Evolutionary conservation across 176 grass and related monocot genomes (phyloP), one percentile per base, ranked within the genome.

Genomic region (Carex littledalei): DNA sequence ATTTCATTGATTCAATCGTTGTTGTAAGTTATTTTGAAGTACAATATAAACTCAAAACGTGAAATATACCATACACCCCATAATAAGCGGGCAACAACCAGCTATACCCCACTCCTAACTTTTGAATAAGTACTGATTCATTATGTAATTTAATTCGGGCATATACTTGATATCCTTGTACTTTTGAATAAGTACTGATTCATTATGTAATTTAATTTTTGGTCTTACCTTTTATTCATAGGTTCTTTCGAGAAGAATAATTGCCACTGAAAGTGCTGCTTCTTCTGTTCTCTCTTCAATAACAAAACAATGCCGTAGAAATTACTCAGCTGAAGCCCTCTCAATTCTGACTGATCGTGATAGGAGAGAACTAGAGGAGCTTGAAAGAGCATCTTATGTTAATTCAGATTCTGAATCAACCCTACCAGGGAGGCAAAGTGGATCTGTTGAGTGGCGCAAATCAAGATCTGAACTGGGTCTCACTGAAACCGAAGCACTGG

Each of bases 341-440:
- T 63, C 78, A 71, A 61, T 86, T 62, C 63, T 94, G 83, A 84
- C 88, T 61, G 79, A 86, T 41, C 72, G 81, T 82, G 96, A 99
- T 52, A 86, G 78, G 87, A 92, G 89, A 88, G 93, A 99, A 85
- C 81, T 84, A n/a, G 85, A 99, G 78, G 93, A 99, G 85, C 90
- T 99, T 92, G 85, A 88, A 55, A 85, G 80, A 85, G 78, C 84
- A 84, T 58, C 78, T 78, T 90, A 95, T 94, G 81, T 87, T 88
- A 62, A 95, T 87, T 21, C 43, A 66, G 90, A 95, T 83, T 53
- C 78, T 22, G 82, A 39, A 67, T 34, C 92, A 84, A 88, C 88
- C 69, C 89, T 99, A 86, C 96, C 96, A 87, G 93, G 96, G 89
- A 94, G 96, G 88, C 84, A 94, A 94, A 95, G 96, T 89, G 96